Percentiles rank a stretch among this genome's conserved stretches.
Conservation (phyloP, 2,329 filamentous ascomycete species). For the Phyllosticta citriasiana region DNA sequence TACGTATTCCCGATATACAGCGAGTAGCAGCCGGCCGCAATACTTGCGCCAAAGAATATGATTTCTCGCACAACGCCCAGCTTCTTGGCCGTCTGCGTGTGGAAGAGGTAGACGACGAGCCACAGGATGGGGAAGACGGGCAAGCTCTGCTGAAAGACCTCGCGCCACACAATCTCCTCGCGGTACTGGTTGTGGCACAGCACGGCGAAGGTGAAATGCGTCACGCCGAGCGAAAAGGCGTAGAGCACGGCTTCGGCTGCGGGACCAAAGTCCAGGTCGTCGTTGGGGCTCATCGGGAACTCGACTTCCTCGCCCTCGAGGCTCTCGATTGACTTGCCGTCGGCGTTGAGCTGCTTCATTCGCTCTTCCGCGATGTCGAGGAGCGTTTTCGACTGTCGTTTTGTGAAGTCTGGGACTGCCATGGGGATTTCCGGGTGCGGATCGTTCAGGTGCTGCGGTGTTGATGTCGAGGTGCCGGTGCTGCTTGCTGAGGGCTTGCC, state of each 20-base stretch:
- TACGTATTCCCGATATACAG: slow-evolving; percentile 71
- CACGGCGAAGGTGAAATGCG: slow-evolving; percentile 71
- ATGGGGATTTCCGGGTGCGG: slow-evolving; percentile 42
- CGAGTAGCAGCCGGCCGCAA: slow-evolving; percentile 63
- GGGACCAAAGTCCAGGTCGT: slow-evolving; percentile 36
- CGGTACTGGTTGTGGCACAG: slow-evolving; percentile 71
- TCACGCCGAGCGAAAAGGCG: slow-evolving; percentile 51
- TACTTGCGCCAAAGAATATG: slow-evolving; percentile 54
- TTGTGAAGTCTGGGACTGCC: slow-evolving; percentile 52
- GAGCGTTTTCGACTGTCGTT: slow-evolving; percentile 51
- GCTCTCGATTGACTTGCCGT: slow-evolving; percentile 36
- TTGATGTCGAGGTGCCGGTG: slow-evolving; percentile 21
- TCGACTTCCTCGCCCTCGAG: slow-evolving; percentile 4
- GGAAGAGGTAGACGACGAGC: slow-evolving; percentile 34
- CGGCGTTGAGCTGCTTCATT: slow-evolving; percentile 31
- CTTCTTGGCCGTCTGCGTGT: slow-evolving; percentile 29
- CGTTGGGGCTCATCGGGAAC: slow-evolving; percentile 20
- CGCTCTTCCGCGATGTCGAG: slow-evolving; percentile 60
- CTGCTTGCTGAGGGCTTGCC: slow-evolving; percentile 25
- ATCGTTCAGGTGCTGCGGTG: not conserved
- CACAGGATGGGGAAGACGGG: slow-evolving; percentile 36
- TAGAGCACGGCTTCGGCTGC: slow-evolving; percentile 39
- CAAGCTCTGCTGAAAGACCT: slow-evolving; percentile 43
- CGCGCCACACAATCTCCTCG: slow-evolving; percentile 51
- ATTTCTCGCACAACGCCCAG: slow-evolving; percentile 37